Conservation (phyloP, 768 basidiomycete species). For the Saitozyma sp. region DNA sequence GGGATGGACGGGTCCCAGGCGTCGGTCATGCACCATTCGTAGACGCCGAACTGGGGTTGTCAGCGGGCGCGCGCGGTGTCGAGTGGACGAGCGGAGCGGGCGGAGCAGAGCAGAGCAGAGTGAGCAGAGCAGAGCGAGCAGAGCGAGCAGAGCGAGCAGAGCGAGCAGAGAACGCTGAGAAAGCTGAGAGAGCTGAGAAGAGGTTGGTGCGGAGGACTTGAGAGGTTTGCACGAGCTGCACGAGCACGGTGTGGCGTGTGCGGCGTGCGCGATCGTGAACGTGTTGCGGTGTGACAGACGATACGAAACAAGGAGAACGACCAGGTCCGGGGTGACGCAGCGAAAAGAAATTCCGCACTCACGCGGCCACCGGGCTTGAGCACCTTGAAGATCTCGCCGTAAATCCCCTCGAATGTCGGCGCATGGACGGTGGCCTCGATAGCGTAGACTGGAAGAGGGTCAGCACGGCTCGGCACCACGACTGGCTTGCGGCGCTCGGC, state of each 20-base stretch:
- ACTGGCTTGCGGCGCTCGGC: constrained; percentile 1
- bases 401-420: constrained; percentile 92
- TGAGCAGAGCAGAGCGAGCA: too few relatives aligned
- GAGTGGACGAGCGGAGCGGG: background rate
- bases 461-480: constrained; percentile 11
- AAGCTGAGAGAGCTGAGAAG: too few relatives aligned
- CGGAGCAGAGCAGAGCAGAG: too few relatives aligned
- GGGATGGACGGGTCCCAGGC: constrained; percentile 78
- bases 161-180: too few relatives aligned
- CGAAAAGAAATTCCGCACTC: constrained; percentile 49
- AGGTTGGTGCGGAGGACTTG: too few relatives aligned
- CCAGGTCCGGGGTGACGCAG: background rate
- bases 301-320: background rate
- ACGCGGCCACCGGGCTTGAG: constrained; percentile 95
- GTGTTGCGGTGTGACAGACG: too few relatives aligned
- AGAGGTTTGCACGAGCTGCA: too few relatives aligned
- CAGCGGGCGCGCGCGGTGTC: background rate
- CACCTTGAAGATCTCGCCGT: constrained; percentile 86
- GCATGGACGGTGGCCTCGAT: constrained; percentile 98
- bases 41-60: constrained; percentile 78
- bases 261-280: too few relatives aligned
- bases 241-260: too few relatives aligned
- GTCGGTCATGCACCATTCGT: constrained; percentile 99
- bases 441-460: constrained; percentile 69
- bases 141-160: too few relatives aligned